phyloP scores from a whole-genome alignment of 495 filamentous ascomycete genomes.

The Stereocaulon alpinum region DNA sequence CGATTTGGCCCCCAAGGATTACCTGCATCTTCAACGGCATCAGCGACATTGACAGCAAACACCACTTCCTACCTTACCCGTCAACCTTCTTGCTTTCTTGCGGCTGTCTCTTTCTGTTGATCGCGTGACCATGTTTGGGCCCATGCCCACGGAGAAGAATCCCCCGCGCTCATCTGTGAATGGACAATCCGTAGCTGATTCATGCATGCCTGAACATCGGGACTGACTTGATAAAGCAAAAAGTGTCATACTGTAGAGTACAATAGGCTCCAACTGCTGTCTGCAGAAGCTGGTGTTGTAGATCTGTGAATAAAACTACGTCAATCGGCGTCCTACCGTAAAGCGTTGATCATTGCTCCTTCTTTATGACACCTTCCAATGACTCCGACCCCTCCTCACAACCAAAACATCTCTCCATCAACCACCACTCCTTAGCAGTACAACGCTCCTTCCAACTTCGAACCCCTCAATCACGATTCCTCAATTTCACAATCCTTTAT shows the following conservation, averaged over 20 bases:
- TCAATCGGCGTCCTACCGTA: conserved; percentile 1
- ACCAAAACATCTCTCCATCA: background rate
- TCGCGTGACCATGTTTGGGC: background rate
- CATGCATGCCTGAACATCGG: background rate
- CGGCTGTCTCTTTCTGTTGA: background rate
- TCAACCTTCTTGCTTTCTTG: background rate
- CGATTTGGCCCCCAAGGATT: conserved; percentile 7
- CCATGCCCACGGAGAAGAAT: background rate
- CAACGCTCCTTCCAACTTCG: conserved; percentile 1
- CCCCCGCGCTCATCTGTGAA: background rate
- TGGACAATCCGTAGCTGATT: background rate
- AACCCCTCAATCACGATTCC: background rate
- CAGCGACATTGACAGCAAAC: background rate
- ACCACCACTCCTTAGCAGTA: conserved; percentile 2
- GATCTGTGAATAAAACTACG: background rate
- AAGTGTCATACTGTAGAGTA: conserved; percentile 1
- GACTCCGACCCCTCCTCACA: background rate
- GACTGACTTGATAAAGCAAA: background rate
- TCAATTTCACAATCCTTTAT: background rate
- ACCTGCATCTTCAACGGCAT: conserved; percentile 7
- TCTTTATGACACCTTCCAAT: conserved; percentile 4
- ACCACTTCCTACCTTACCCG: background rate
- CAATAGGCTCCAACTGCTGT: conserved; percentile 7
- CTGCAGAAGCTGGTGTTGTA: background rate
- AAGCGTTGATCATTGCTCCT: conserved; percentile 2